Percentiles rank a stretch among this genome's conserved stretches.
Evolutionary conservation across 768 basidiomycete genomes (phyloP).

Genomic region (Boletus eberwhitei): DNA sequence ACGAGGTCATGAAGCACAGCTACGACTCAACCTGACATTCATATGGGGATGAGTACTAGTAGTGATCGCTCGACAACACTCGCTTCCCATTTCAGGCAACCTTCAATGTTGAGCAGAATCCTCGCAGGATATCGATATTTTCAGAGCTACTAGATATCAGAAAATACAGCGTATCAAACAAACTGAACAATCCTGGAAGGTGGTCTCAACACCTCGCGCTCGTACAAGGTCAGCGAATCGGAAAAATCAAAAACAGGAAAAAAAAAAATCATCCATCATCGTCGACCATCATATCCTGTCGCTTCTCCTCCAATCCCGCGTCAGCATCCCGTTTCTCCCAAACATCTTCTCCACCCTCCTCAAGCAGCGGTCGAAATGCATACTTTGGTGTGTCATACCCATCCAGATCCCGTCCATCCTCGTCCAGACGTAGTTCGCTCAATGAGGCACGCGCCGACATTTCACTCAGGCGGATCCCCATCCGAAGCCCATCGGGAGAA

Average conservation of each 20-base stretch:
- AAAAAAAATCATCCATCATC: conserved; percentile 9
- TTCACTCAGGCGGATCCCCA: conserved; percentile 25
- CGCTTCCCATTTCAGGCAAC: not conserved
- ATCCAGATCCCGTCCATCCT: conserved; percentile 3
- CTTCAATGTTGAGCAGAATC: not conserved
- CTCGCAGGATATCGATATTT: not conserved
- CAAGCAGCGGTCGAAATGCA: conserved; percentile 1
- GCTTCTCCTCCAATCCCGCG: conserved; percentile 1
- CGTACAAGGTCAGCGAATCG: not conserved
- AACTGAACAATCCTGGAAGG: not conserved
- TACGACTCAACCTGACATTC: too few relatives aligned
- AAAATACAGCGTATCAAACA: not conserved
- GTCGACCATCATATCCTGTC: conserved; percentile 15
- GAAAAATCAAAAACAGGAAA: too few relatives aligned
- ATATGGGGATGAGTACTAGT: too few relatives aligned
- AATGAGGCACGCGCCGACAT: conserved; percentile 29
- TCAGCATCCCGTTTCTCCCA: conserved; percentile 5
- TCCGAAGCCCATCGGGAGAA: conserved; percentile 25
- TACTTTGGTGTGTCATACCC: conserved; percentile 26
- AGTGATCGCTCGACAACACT: too few relatives aligned
- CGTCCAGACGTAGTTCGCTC: conserved; percentile 30
- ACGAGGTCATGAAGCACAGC: not conserved
- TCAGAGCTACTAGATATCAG: not conserved
- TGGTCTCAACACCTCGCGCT: not conserved
- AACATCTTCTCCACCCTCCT: not conserved